Base-by-base conservation (phyloP, 768 basidiomycete genomes). In the Trametes maxima region DNA sequence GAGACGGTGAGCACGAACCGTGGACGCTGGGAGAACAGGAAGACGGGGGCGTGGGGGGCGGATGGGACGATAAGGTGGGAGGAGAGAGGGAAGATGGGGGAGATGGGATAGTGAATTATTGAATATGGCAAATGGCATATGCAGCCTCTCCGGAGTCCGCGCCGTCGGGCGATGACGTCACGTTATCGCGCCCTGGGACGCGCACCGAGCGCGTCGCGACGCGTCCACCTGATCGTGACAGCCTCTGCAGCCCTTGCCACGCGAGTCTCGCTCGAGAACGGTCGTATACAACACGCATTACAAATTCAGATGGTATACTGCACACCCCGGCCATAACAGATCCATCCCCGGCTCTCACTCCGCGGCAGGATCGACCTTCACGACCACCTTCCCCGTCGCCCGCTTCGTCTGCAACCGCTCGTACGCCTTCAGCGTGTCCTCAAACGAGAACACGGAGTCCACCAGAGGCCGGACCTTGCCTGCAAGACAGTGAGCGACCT, bases 361-460 rank as follows among this genome's bases (percentile, higher is more conserved):
- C 11, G 56, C 63, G 10, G 57, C 54, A 2, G 70, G 62, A 19
- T 77, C 74, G 6, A 87, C 72, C 62, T 78, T 82, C 22, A 91
- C 79, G 3, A 90, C 78, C 3, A 92, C 79, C 69, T 90, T 90
- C 0, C 90, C 90, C 3, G 77, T 81, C 1, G 86, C 84, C 19
- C 82, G 76, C 5, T 76, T 72, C 0, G 82, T 79, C 79, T 85
- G 75, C 8, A 88, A 68, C 52, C 79, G 76, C 13, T 87, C 85
- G 67, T 88, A 92, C 0, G 89, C 90, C 58, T 82, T 73, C 54
- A 82, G 69, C 2, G 72, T 82, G 5, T 88, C 83, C 36, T 82
- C 78, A 51, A 89, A 89, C 2, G 69, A 72, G 58, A 77, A 81
- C 0, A 84, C 80, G 0, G 85, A 87, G 68, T 91, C 89, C 3